These are phyloP conservation scores for Colletotrichum ledebouriae DNA, from an alignment of 2,329 filamentous ascomycete genomes.

Conservation along the genomic window DNA sequence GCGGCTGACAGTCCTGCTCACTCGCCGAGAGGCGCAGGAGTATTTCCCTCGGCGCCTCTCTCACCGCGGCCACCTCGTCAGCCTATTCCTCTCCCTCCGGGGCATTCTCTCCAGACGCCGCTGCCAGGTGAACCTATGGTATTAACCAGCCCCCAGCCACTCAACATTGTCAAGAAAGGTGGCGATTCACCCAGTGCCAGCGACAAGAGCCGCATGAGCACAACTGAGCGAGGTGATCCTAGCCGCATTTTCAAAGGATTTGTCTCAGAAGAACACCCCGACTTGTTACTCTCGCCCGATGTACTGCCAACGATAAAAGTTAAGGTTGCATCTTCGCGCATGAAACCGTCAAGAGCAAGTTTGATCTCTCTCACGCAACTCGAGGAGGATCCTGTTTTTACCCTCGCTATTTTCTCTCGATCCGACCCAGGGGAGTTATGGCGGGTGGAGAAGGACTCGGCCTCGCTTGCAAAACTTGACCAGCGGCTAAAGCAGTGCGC, in stretches of 20 bases:
- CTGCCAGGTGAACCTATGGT: slow-evolving; percentile 48
- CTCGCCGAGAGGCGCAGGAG: slow-evolving; percentile 66
- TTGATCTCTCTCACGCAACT: slow-evolving; percentile 82
- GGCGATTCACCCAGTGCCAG: slow-evolving; percentile 46
- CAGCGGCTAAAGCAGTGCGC: slow-evolving; percentile 81
- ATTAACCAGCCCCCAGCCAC: slow-evolving; percentile 57
- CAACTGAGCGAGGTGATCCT: slow-evolving; percentile 54
- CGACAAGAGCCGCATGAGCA: slow-evolving; percentile 53
- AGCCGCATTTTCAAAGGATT: slow-evolving; percentile 79
- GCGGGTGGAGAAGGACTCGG: slow-evolving; percentile 93
- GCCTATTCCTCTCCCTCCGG: slow-evolving; percentile 78
- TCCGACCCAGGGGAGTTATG: slow-evolving; percentile 85
- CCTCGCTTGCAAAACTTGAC: slow-evolving; percentile 85
- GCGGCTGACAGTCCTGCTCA: slow-evolving; percentile 58
- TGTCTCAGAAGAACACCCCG: slow-evolving; percentile 87
- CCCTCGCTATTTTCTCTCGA: slow-evolving; percentile 85
- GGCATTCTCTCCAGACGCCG: slow-evolving; percentile 74
- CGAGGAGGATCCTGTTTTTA: slow-evolving; percentile 95
- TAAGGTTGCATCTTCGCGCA: slow-evolving; percentile 91
- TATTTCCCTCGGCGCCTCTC: slow-evolving; percentile 66
- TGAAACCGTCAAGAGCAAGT: slow-evolving; percentile 91
- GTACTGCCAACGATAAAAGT: slow-evolving; percentile 88
- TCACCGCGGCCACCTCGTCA: slow-evolving; percentile 82
- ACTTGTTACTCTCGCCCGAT: slow-evolving; percentile 87
- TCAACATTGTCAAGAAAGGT: slow-evolving; percentile 54